These are phyloP conservation scores for Trypanosoma conorhini DNA, from an alignment of 208 protist species.

Conservation along the genomic window DNA sequence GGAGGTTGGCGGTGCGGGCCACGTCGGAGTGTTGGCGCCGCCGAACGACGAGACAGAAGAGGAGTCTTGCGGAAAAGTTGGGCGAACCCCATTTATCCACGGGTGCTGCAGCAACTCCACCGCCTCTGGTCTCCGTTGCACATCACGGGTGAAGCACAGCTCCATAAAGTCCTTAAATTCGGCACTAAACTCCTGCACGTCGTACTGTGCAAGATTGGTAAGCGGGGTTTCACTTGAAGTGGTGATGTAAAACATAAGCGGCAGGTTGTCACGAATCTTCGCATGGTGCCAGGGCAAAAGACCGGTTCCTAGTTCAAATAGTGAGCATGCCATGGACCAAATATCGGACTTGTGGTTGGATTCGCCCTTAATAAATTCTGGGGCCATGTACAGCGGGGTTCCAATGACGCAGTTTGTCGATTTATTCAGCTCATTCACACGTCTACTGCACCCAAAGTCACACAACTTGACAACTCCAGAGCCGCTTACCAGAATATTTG, in stretches of 20 bases:
- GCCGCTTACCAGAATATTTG: constrained; percentile 89
- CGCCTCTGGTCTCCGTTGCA: constrained; percentile 60
- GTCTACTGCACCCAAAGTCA: constrained; percentile 92
- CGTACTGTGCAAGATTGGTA: constrained; percentile 48
- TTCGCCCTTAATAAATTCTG: constrained; percentile 89
- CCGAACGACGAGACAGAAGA: background rate
- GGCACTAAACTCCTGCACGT: constrained; percentile 58
- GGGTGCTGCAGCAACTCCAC: constrained; percentile 78
- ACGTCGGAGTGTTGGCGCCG: background rate
- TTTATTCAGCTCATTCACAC: constrained; percentile 83
- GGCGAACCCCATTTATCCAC: constrained; percentile 62
- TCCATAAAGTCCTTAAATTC: constrained; percentile 89
- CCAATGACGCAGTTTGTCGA: constrained; percentile 85
- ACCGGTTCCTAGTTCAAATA: constrained; percentile 89
- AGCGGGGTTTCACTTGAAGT: constrained; percentile 80
- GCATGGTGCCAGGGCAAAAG: constrained; percentile 85
- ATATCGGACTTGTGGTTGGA: constrained; percentile 84
- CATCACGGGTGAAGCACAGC: constrained; percentile 81
- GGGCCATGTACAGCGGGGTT: constrained; percentile 91
- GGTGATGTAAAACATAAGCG: constrained; percentile 91
- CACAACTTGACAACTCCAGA: constrained; percentile 88
- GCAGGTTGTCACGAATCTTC: constrained; percentile 73
- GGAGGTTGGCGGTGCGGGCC: background rate
- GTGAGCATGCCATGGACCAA: constrained; percentile 85
- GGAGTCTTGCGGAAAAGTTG: constrained; percentile 15